Base-by-base conservation (phyloP, 2,329 filamentous ascomycete species). In the Anisogramma anomala region DNA sequence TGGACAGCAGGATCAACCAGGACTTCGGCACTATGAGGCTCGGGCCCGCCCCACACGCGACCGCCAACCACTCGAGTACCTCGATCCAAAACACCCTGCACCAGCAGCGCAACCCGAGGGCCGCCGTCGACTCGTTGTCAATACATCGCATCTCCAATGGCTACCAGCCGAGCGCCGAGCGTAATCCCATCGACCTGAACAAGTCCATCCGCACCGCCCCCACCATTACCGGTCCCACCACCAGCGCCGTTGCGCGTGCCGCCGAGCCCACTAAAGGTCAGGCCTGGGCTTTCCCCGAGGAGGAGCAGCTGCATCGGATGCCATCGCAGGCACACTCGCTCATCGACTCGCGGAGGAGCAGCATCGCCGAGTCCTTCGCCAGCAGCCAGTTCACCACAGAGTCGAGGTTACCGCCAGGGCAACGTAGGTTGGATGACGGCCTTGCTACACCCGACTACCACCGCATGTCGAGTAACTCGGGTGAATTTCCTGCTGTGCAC, bases 241-340 rank as follows among this genome's bases (percentile, higher is more conserved):
- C 65, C 39, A 73, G 69, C 61, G 75, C 65, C 54, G 84, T 71
- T 64, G 81, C 74, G 54, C 79, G 67, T 50, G 84, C 84, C 28
- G 79, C 82, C 22, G 81, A 85, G 56, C 83, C 84, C 4, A 88
- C 82, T 9, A 86, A 86, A 58, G 84, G 84, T 56, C 83, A 82
- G 57, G 80, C 84, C 4, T 89, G 84, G 83, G 84, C 84, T 50
- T 88, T 88, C 51, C 83, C 84, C 1, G 83, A 85, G 54, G 77
- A 82, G 40, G 74, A 79, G 39, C 76, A 79, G 39, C 76, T 82
- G 3, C 68, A 73, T 44, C 62, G 69, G 41, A 55, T 66, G 35
- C 62, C 65, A 5, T 69, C 55, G 43, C 65, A 60, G 26, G 69
- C 68, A 54, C 56, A 64, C 50, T 62, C 66, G 35, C 74, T 74